Conservation (phyloP, 768 basidiomycete genomes). For the Arthromyces matolae region DNA sequence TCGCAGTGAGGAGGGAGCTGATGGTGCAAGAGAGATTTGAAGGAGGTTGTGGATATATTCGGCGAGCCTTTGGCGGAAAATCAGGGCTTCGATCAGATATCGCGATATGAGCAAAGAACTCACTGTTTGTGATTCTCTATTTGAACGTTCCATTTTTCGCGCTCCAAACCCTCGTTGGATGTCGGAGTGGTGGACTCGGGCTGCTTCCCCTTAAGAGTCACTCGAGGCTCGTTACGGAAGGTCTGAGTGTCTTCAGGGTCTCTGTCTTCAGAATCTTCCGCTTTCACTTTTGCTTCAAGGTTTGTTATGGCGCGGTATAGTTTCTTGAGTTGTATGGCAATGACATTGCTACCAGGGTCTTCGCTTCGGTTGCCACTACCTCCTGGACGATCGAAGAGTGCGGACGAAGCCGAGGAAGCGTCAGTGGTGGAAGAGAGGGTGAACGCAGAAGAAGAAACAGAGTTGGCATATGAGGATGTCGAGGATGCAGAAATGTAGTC, state of each 20-base stretch:
- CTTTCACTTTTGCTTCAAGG: slow-evolving; percentile 72
- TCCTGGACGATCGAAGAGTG: slow-evolving; percentile 56
- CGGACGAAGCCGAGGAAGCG: slow-evolving; percentile 68
- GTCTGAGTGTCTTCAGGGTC: slow-evolving; percentile 35
- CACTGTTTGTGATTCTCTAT: slow-evolving; percentile 83
- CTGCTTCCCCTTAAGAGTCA: slow-evolving; percentile 42
- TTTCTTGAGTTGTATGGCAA: slow-evolving; percentile 72
- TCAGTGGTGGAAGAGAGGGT: slow-evolving; percentile 79
- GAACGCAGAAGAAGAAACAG: slow-evolving; percentile 62
- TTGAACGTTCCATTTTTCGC: slow-evolving; percentile 72
- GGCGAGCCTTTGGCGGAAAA: slow-evolving; percentile 59
- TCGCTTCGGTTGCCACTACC: slow-evolving; percentile 46
- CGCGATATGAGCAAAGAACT: slow-evolving; percentile 25
- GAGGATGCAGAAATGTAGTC: slow-evolving; percentile 76
- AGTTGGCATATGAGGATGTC: slow-evolving; percentile 70
- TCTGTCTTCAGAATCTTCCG: slow-evolving; percentile 52
- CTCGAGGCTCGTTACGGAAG: slow-evolving; percentile 35
- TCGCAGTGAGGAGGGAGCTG: slow-evolving; percentile 83
- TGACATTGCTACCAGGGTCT: slow-evolving; percentile 55
- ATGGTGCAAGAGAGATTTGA: slow-evolving; percentile 78
- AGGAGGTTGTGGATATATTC: slow-evolving; percentile 90
- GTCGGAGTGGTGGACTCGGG: slow-evolving; percentile 15
- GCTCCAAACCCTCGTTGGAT: slow-evolving; percentile 56
- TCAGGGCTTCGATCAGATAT: slow-evolving; percentile 6
- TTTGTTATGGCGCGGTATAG: slow-evolving; percentile 80